phyloP scores from a whole-genome alignment of 2,329 filamentous ascomycete genomes.

The Colletotrichum euphorbiae region DNA sequence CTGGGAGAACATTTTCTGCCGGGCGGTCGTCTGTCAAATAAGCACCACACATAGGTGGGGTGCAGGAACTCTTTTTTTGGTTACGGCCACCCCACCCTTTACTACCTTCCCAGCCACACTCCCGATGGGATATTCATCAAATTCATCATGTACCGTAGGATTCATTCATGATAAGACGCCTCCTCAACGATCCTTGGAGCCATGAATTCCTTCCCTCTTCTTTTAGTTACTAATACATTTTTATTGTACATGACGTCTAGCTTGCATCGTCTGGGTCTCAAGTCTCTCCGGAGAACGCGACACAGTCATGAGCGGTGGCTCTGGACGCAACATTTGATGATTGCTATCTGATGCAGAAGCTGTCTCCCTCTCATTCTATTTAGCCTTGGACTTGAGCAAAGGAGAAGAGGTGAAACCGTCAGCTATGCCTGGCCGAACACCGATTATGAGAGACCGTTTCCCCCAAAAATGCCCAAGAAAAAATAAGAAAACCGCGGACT shows the following conservation, averaged over 20 bases:
- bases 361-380: constrained; percentile 36
- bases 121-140: background rate
- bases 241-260: constrained; percentile 34
- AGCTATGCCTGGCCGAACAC: constrained; percentile 31
- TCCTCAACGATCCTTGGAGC: background rate
- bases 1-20: constrained; percentile 50
- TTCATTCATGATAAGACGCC: background rate
- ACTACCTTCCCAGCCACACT: background rate
- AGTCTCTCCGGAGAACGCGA: constrained; percentile 5
- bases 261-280: background rate
- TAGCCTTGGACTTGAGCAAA: constrained; percentile 25
- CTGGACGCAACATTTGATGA: constrained; percentile 35
- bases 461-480: constrained; percentile 42
- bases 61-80: constrained; percentile 21
- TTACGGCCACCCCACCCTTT: constrained; percentile 22
- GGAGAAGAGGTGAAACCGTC: constrained; percentile 26
- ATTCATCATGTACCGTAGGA: background rate
- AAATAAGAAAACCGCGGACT: constrained; percentile 30
- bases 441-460: constrained; percentile 33
- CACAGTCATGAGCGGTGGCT: constrained; percentile 27
- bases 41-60: constrained; percentile 21
- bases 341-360: constrained; percentile 40
- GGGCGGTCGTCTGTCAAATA: constrained; percentile 49
- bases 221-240: constrained; percentile 37
- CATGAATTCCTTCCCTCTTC: constrained; percentile 1